These are phyloP conservation scores for Gossypium schwendimanii DNA, from an alignment of 441 rosid species.

Conservation along the genomic window DNA sequence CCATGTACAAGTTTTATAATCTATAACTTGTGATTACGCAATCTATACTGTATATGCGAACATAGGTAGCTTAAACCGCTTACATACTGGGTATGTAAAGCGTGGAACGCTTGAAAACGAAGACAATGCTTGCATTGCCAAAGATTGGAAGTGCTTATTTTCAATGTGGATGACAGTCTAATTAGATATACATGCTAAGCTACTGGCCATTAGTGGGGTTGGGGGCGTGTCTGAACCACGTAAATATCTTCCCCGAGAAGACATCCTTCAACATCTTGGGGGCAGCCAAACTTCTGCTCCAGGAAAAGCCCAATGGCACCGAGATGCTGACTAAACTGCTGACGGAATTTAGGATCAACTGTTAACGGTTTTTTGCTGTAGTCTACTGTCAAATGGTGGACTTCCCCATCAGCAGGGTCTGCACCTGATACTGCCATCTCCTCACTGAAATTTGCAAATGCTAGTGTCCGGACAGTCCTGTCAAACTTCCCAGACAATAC, in stretches of 20 bases:
- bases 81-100: not conserved
- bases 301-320: slow-evolving; percentile 72
- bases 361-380: slow-evolving; percentile 90
- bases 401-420: slow-evolving; percentile 76
- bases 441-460: slow-evolving; percentile 90
- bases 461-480: slow-evolving; percentile 54
- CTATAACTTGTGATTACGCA: not conserved
- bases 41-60: not conserved
- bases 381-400: slow-evolving; percentile 53
- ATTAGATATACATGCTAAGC: not conserved
- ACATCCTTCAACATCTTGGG: slow-evolving; percentile 97
- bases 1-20: not conserved
- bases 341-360: slow-evolving; percentile 53
- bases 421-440: slow-evolving; percentile 57
- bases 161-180: not conserved
- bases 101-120: not conserved
- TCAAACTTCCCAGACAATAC: slow-evolving; percentile 71
- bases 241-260: slow-evolving; percentile 72
- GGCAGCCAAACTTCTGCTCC: slow-evolving; percentile 78
- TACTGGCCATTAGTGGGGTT: slow-evolving; percentile 43
- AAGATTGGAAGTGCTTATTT: not conserved
- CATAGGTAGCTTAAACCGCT: not conserved
- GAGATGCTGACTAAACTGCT: slow-evolving; percentile 68
- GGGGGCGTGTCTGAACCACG: slow-evolving; percentile 86
- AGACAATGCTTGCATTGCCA: not conserved